Evolutionary conservation across 176 grass and related monocot species (phyloP), one percentile per base, ranked within the genome.

Genomic region (Eragrostis curvula): DNA sequence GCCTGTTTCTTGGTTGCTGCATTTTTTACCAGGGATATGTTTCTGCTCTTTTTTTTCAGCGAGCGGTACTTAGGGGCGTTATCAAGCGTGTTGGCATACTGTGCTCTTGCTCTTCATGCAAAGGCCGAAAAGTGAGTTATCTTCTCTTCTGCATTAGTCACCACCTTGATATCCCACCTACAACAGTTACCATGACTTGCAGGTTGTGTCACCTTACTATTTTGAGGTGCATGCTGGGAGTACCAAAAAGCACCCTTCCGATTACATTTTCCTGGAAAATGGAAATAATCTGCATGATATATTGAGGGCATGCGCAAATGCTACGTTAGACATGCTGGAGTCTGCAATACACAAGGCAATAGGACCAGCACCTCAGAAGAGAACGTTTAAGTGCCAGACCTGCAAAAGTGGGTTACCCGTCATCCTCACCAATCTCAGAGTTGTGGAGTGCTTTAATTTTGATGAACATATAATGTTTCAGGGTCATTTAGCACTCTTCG

Each of bases 161-260:
- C 25, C 20, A 42, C 2, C 60, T 69, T 21, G 3, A 50, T 62
- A 68, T 44, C 43, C n/a, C 29, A 62, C 6, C 18, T 70, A 52
- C 48, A 10, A 49, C 25, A 80, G 13, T 51, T 11, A 8, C 42
- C 47, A 68, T 79, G 41, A 28, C 12, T 85, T 66, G 75, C 84
- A 94, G 92, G 84, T 76, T 28, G 86, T 94, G 79, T 91, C 92
- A 20, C 83, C 92, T 21, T 89, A 87, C 77, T 75, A 89, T 18
- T 94, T 94, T 28, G 89, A 94, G 84, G 88, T 89, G 67, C 92
- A 94, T 94, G 92, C 92, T 71, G 92, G 92, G 58, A 94, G 92
- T 47, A 71, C 81, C 27, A 94, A 94, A 67, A 94, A 94, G 77
- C 92, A 88, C 20, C 92, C 92, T 12, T 90, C 92, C 0, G 86